These are phyloP conservation scores for Trichoderma atrobrunneum DNA, from an alignment of 2,329 filamentous ascomycete species.

Conservation along the genomic window DNA sequence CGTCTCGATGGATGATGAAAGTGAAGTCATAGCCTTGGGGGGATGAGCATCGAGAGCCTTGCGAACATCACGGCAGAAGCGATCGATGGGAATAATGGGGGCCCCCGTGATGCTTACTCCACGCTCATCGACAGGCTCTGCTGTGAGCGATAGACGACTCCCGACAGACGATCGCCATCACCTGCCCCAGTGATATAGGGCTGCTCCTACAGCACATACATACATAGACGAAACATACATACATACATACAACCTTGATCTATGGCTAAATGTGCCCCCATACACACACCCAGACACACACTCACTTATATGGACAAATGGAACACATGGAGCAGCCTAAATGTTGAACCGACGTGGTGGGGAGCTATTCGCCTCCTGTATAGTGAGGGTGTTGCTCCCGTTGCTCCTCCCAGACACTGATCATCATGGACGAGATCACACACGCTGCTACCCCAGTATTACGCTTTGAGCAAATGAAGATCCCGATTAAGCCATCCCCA, in stretches of 20 bases:
- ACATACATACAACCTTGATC: not conserved
- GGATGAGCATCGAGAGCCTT: not conserved
- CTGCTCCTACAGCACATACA: not conserved
- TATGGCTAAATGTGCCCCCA: not conserved
- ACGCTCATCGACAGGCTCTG: not conserved
- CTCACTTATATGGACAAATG: not conserved
- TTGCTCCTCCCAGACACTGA: not conserved
- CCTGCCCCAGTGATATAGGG: constrained; percentile 1
- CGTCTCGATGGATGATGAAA: not conserved
- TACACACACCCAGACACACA: not conserved
- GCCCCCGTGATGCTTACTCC: constrained; percentile 2
- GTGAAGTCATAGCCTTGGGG: constrained; percentile 9
- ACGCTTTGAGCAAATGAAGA: not conserved
- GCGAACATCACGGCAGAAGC: not conserved
- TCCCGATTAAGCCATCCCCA: not conserved
- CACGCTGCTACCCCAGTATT: not conserved
- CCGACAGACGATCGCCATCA: constrained; percentile 3
- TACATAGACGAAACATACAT: not conserved
- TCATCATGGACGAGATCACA: not conserved
- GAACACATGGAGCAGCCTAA: not conserved
- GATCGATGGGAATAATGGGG: not conserved
- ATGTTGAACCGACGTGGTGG: constrained; percentile 4
- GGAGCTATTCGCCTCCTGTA: not conserved
- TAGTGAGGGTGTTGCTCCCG: not conserved
- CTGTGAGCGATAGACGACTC: not conserved